Evolutionary conservation across 2,329 filamentous ascomycete species (phyloP), one percentile per base, ranked within the genome.

Genomic region (Arthrobotrys megalospora): DNA sequence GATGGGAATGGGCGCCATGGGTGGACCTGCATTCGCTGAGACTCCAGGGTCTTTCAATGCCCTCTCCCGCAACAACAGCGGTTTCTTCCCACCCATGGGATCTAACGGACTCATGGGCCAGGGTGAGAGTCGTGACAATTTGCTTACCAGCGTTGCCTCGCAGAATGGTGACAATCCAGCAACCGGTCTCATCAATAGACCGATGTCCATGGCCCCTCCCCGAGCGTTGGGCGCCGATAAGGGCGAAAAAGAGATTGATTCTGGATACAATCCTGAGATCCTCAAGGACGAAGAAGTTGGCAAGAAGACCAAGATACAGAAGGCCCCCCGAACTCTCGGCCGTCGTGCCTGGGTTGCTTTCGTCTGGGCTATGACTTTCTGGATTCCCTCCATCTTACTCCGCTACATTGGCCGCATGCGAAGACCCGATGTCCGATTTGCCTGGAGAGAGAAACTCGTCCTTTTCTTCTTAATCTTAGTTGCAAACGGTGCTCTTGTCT

Each of bases 401-500:
- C 89, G 89, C n/a, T 91, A 88, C 76, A 83, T 98, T 73, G 96
- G 96, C 36, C 92, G 95, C 21, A 99, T 99, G 96, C 96, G 97
- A 85, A 91, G 96, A 69, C 96, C 94, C 1, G 96, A 99, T 85
- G 93, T 99, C 7, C 92, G 96, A 28, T 92, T 97, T 90, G 96
- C 96, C 0, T 99, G 96, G 96, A 90, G 96, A 84, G 96, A 99
- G 83, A 99, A 99, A 85, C 64, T 99, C 10, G 91, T 96, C 0
- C 86, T 99, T 10, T 90, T 94, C 55, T 86, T 92, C 75, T 82
- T 97, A 65, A 98, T 99, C 81, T 83, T 92, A 34, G 82, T 99
- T 11, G 85, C 97, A 81, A 99, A 99, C 85, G 93, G 83, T 45
- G 83, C 89, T 32, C 89, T 99, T 79, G 87, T 97, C 73, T 99